Evolutionary conservation across 2,329 filamentous ascomycete species (phyloP).

Genomic region (Curvularia verruculosa): DNA sequence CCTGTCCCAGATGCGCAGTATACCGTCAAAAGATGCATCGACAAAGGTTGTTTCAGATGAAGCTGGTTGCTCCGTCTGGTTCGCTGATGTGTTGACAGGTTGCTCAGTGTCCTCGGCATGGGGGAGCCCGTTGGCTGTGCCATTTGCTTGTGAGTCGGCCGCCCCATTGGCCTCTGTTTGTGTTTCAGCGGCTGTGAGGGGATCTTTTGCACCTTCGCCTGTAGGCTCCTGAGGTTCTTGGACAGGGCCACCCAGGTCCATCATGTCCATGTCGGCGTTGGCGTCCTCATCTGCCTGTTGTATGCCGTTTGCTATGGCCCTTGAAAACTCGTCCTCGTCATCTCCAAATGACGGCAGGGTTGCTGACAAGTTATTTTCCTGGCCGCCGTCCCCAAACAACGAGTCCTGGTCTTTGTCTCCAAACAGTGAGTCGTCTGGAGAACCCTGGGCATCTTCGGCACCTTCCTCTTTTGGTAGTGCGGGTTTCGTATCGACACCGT

Average conservation of each 20-base stretch:
- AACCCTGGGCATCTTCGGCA: slow-evolving; percentile 64
- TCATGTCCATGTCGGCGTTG: slow-evolving; percentile 53
- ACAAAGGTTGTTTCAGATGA: slow-evolving; percentile 82
- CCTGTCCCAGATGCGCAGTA: slow-evolving; percentile 90
- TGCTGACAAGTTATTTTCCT: slow-evolving; percentile 45
- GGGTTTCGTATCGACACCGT: slow-evolving; percentile 43
- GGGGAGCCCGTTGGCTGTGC: slow-evolving; percentile 56
- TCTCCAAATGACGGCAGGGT: slow-evolving; percentile 67
- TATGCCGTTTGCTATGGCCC: slow-evolving; percentile 67
- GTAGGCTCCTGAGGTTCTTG: slow-evolving; percentile 44
- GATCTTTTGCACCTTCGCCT: slow-evolving; percentile 29
- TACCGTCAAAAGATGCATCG: slow-evolving; percentile 85
- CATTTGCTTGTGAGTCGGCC: slow-evolving; percentile 23
- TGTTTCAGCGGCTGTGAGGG: slow-evolving; percentile 20
- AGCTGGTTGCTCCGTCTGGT: slow-evolving; percentile 50
- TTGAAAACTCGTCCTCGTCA: slow-evolving; percentile 83
- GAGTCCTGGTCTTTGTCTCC: slow-evolving; percentile 75
- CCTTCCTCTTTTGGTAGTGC: slow-evolving; percentile 41
- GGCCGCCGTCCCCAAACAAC: slow-evolving; percentile 81
- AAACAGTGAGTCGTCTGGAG: slow-evolving; percentile 81
- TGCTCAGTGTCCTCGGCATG: slow-evolving; percentile 55
- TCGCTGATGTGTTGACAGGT: slow-evolving; percentile 25
- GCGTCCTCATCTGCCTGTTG: slow-evolving; percentile 54
- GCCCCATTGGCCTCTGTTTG: slow-evolving; percentile 29
- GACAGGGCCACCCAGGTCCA: slow-evolving; percentile 52